Evolutionary conservation across 768 basidiomycete genomes (phyloP).

Genomic region (Artomyces pyxidatus): DNA sequence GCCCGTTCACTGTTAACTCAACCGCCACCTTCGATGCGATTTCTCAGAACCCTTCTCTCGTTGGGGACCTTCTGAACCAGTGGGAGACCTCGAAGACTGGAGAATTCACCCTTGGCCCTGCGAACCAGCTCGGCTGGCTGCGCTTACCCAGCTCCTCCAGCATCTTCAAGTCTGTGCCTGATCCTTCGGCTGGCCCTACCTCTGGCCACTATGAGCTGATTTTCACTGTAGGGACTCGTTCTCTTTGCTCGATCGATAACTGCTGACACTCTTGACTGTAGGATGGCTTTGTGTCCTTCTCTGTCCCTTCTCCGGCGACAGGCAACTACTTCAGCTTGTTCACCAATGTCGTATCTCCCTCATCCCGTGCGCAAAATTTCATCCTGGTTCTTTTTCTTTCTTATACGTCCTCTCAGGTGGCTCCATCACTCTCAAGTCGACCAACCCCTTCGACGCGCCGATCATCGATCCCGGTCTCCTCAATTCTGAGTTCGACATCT

Average conservation of each 20-base stretch:
- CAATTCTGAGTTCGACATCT: slow-evolving; percentile 24
- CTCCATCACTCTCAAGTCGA: slow-evolving; percentile 30
- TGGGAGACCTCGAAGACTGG: background rate
- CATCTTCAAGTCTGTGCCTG: background rate
- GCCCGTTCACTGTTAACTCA: slow-evolving; percentile 1
- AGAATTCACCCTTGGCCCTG: background rate
- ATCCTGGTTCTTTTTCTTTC: background rate
- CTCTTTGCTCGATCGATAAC: background rate
- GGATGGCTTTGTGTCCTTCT: slow-evolving; percentile 5
- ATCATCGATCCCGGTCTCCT: slow-evolving; percentile 43
- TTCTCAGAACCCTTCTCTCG: background rate
- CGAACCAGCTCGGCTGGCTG: slow-evolving; percentile 5
- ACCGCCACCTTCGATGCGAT: slow-evolving; percentile 3
- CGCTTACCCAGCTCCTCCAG: background rate
- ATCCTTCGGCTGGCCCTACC: slow-evolving; percentile 2
- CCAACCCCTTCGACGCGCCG: slow-evolving; percentile 38
- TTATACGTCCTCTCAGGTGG: slow-evolving; percentile 22
- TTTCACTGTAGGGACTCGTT: background rate
- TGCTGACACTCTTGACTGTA: background rate
- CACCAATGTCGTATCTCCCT: slow-evolving; percentile 7
- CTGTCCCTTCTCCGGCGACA: background rate
- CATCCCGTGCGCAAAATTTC: slow-evolving; percentile 3
- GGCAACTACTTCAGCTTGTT: slow-evolving; percentile 6
- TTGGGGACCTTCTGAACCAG: background rate
- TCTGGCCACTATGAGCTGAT: slow-evolving; percentile 3